Conservation (phyloP, 129 eudicot species). For the Mikania micrantha region DNA sequence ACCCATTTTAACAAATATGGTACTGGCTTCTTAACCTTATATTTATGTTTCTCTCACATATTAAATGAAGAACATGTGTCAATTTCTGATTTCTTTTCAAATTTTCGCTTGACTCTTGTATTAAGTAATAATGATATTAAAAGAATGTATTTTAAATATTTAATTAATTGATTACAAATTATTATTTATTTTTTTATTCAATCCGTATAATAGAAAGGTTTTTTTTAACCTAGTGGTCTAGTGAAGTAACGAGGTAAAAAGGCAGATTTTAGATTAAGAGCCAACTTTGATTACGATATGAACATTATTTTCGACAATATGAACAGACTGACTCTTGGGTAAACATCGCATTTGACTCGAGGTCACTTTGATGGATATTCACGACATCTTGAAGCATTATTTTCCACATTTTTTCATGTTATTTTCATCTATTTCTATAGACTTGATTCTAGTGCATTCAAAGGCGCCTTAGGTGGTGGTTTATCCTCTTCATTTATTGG, state of each 20-base stretch:
- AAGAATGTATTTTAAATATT: too few species aligned
- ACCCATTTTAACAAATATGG: too few species aligned
- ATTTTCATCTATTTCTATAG: conserved; percentile 21
- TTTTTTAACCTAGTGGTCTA: too few species aligned
- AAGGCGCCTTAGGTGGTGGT: conserved; percentile 31
- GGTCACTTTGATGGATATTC: conserved; percentile 6
- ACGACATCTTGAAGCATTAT: conserved; percentile 23
- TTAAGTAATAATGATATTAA: too few species aligned
- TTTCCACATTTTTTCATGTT: conserved; percentile 27
- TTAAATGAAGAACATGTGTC: too few species aligned
- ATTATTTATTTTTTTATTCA: too few species aligned
- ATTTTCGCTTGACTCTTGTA: too few species aligned
- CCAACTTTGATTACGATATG: conserved; percentile 40
- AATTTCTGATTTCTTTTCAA: too few species aligned
- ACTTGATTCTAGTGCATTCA: conserved; percentile 33
- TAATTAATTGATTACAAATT: too few species aligned
- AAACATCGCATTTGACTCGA: conserved; percentile 17
- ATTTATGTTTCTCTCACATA: too few species aligned
- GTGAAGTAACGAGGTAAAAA: conserved; percentile 11
- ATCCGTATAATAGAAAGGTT: too few species aligned
- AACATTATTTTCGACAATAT: conserved; percentile 31
- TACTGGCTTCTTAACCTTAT: too few species aligned
- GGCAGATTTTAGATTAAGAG: conserved; percentile 17
- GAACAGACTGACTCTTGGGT: conserved; percentile 36
- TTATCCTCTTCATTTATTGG: conserved; percentile 90